phyloP scores from a whole-genome alignment of 192 early-diverging fungal genomes.

The Podila horticola region DNA sequence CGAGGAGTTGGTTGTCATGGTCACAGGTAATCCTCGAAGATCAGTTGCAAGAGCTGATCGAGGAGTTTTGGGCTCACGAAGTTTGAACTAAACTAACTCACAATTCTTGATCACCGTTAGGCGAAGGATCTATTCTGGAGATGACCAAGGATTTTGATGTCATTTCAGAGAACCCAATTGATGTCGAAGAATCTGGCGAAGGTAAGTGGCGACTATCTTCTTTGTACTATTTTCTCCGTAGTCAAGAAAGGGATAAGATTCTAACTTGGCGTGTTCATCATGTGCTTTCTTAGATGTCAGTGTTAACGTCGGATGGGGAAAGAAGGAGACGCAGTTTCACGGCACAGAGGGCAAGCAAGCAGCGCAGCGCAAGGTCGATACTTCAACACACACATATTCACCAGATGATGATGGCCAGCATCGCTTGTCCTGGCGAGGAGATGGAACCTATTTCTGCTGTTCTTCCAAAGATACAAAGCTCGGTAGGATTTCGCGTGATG shows the following conservation, averaged over 20 bases:
- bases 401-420: constrained; percentile 75
- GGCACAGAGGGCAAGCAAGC: constrained; percentile 87
- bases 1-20: constrained; percentile 82
- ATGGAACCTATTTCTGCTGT: constrained; percentile 84
- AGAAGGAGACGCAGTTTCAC: constrained; percentile 97
- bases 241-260: not conserved
- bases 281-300: constrained; percentile 57
- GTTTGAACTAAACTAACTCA: not conserved
- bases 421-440: constrained; percentile 91
- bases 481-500: constrained; percentile 20
- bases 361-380: constrained; percentile 61
- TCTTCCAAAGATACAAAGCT: constrained; percentile 70
- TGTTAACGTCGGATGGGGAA: constrained; percentile 96
- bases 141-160: constrained; percentile 97
- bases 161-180: constrained; percentile 81
- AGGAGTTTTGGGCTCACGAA: too few relatives aligned
- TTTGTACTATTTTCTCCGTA: too few relatives aligned
- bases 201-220: constrained; percentile 42
- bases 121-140: constrained; percentile 71
- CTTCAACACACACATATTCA: constrained; percentile 55
- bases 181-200: constrained; percentile 75
- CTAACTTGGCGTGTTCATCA: not conserved
- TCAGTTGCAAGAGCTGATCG: too few relatives aligned
- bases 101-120: constrained; percentile 38
- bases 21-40: constrained; percentile 66